A percentile compares a stretch with the other conserved stretches of the same genome.
These are phyloP conservation scores for Zea luxurians DNA, from an alignment of 176 grass and related monocot genomes.

Conservation along the genomic window DNA sequence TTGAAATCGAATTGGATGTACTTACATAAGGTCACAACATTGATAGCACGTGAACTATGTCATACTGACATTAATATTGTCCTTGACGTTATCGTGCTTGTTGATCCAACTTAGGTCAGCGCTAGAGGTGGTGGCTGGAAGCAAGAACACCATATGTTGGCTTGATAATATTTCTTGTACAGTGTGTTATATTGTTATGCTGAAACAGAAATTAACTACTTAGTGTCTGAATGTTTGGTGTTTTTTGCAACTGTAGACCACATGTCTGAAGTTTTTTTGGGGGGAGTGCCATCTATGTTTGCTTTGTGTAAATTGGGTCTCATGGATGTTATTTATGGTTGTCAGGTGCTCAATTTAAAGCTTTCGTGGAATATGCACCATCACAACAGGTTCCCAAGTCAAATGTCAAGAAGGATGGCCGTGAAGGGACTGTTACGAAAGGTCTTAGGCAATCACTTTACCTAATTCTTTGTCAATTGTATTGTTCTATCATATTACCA, in stretches of 20 bases:
- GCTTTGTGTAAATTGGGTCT: constrained; percentile 29
- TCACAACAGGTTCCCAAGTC: constrained; percentile 76
- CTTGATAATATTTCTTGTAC: constrained; percentile 7
- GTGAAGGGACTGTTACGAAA: constrained; percentile 88
- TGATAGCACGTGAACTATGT: neutral
- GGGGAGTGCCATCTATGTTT: constrained; percentile 1
- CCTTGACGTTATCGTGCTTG: neutral
- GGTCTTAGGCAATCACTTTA: constrained; percentile 43
- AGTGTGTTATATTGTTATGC: constrained; percentile 15
- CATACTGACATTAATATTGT: neutral
- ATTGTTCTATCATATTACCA: constrained; percentile 14
- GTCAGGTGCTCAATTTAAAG: constrained; percentile 94
- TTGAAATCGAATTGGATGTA: neutral
- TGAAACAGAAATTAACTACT: neutral
- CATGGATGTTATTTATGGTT: constrained; percentile 31
- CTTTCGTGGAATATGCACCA: constrained; percentile 88
- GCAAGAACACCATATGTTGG: neutral
- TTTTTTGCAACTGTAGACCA: neutral
- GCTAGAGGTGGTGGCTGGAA: constrained; percentile 16
- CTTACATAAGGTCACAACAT: neutral
- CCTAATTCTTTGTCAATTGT: neutral
- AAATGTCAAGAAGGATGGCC: constrained; percentile 78
- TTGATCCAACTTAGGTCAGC: constrained; percentile 6
- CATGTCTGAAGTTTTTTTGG: neutral
- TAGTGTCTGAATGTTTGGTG: neutral